phyloP scores from a whole-genome alignment of 345 rosid genomes.

The Acer yangbiense region DNA sequence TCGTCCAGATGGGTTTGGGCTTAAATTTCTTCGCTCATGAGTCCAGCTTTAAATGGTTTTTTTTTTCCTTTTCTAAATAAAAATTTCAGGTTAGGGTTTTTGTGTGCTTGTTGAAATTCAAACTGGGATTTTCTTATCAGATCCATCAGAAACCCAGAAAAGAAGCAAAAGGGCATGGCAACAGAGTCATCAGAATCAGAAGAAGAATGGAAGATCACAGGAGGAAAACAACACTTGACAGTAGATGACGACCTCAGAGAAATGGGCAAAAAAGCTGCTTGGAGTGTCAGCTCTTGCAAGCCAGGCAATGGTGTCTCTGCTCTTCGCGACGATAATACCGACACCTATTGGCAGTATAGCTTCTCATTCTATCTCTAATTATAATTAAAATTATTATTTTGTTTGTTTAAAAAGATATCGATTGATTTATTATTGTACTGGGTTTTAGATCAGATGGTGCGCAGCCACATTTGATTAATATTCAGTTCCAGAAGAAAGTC shows the following conservation, averaged over 20 bases:
- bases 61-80: too few species aligned
- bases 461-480: slow-evolving; percentile 91
- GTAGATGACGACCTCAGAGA: slow-evolving; percentile 88
- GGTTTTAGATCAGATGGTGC: slow-evolving; percentile 85
- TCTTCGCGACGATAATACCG: slow-evolving; percentile 88
- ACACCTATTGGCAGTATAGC: slow-evolving; percentile 87
- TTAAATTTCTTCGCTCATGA: too few species aligned
- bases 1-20: too few species aligned
- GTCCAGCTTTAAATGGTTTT: too few species aligned
- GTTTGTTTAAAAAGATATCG: not conserved
- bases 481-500: slow-evolving; percentile 96
- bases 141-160: not conserved
- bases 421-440: not conserved
- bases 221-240: slow-evolving; percentile 56
- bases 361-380: slow-evolving; percentile 1
- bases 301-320: slow-evolving; percentile 84
- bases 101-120: not conserved
- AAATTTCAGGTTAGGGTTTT: not conserved
- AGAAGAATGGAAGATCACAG: slow-evolving; percentile 80
- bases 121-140: not conserved
- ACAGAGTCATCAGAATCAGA: slow-evolving; percentile 89
- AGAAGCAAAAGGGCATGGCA: slow-evolving; percentile 49
- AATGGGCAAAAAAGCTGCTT: slow-evolving; percentile 88
- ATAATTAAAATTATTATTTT: not conserved
- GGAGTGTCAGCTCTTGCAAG: slow-evolving; percentile 99